Evolutionary conservation across 306 rosid species (phyloP).

Genomic region (Quercus glauca): DNA sequence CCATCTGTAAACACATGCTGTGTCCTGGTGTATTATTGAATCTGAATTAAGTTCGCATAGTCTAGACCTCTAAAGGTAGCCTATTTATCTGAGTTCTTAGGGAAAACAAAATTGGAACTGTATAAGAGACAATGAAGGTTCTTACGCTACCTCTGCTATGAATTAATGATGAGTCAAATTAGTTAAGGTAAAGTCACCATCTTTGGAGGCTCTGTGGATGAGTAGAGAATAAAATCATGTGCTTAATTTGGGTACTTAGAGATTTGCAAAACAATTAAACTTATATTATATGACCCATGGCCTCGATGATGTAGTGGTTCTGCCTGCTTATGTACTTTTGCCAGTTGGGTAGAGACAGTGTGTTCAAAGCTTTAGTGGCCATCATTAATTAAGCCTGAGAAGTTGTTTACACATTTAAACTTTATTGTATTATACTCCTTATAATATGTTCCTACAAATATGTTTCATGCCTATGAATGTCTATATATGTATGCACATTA

Average conservation of each 20-base stretch:
- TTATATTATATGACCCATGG: slow-evolving; percentile 17
- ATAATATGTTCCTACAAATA: no score
- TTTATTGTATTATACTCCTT: no score
- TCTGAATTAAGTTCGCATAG: not conserved
- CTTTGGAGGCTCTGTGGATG: slow-evolving; percentile 40
- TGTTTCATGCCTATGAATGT: no score
- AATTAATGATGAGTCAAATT: slow-evolving; percentile 50
- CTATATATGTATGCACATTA: not conserved
- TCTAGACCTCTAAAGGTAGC: slow-evolving; percentile 6
- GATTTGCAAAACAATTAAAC: slow-evolving; percentile 14
- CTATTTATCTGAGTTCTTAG: slow-evolving; percentile 16
- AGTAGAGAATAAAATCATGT: slow-evolving; percentile 21
- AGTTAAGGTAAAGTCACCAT: slow-evolving; percentile 55
- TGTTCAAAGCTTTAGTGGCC: not conserved
- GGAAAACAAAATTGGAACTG: slow-evolving; percentile 18
- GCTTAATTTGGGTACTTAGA: slow-evolving; percentile 28
- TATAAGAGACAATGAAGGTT: slow-evolving; percentile 21
- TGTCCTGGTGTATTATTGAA: no score
- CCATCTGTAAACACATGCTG: no score
- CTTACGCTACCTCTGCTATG: slow-evolving; percentile 39
- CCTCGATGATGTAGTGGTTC: slow-evolving; percentile 25
- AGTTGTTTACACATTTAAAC: not conserved
- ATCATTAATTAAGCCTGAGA: not conserved
- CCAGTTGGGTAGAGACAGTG: slow-evolving; percentile 17
- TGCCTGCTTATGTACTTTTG: slow-evolving; percentile 19